A percentile compares a stretch with the other conserved stretches of the same genome.
Conservation (phyloP, 768 basidiomycete genomes). For the Leucosporidium scottii region DNA sequence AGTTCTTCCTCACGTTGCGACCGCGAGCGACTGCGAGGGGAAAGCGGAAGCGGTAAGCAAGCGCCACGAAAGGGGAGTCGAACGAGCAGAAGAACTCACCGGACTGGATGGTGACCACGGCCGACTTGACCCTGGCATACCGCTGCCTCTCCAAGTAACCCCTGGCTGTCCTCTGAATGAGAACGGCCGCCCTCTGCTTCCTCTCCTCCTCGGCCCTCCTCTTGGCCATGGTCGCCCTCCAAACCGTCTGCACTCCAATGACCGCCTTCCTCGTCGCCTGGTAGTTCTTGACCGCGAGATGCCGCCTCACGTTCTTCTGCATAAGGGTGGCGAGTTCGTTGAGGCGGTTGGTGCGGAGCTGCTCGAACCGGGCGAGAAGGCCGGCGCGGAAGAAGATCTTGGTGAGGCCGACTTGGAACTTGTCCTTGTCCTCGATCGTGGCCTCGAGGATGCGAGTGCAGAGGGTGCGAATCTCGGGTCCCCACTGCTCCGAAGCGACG, state of each 20-base stretch:
- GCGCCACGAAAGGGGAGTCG: not conserved
- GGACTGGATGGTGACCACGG: slow-evolving; percentile 70
- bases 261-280: slow-evolving; percentile 61
- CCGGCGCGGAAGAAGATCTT: slow-evolving; percentile 99
- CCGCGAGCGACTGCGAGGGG: slow-evolving; percentile 61
- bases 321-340: slow-evolving; percentile 88
- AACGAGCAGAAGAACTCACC: slow-evolving; percentile 52
- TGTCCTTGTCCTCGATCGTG: slow-evolving; percentile 87
- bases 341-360: slow-evolving; percentile 75
- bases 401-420: slow-evolving; percentile 91
- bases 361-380: slow-evolving; percentile 93
- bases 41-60: not conserved
- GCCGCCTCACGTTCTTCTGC: slow-evolving; percentile 91
- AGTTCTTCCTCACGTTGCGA: slow-evolving; percentile 57
- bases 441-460: slow-evolving; percentile 76
- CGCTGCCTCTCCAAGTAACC: slow-evolving; percentile 64
- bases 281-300: slow-evolving; percentile 76
- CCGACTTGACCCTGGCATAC: slow-evolving; percentile 57
- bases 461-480: slow-evolving; percentile 67
- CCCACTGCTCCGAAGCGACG: slow-evolving; percentile 77
- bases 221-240: slow-evolving; percentile 77
- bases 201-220: slow-evolving; percentile 63
- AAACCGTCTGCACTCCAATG: slow-evolving; percentile 86
- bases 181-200: slow-evolving; percentile 64
- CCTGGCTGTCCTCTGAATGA: slow-evolving; percentile 66